Conservation (phyloP, 495 filamentous ascomycete genomes). For the Penicillium fimorum region DNA sequence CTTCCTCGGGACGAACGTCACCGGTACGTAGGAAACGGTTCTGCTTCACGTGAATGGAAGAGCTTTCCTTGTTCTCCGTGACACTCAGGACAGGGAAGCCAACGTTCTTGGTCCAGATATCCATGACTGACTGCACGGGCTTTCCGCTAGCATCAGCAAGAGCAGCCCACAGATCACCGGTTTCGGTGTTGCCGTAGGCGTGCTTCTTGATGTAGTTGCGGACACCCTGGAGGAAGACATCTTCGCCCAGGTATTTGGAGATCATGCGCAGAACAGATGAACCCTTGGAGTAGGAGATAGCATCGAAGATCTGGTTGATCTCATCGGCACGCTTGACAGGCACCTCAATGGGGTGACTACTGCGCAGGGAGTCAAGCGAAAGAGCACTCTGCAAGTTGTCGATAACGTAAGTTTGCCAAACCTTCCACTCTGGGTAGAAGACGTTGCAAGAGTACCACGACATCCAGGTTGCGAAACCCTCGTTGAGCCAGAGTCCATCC, state of each 20-base stretch:
- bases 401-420: constrained; percentile 94
- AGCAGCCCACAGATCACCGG: constrained; percentile 87
- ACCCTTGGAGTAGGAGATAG: constrained; percentile 96
- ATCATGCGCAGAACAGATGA: constrained; percentile 97
- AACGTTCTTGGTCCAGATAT: constrained; percentile 68
- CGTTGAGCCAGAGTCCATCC: constrained; percentile 98
- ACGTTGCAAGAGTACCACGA: constrained; percentile 58
- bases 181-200: constrained; percentile 73
- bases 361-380: constrained; percentile 83
- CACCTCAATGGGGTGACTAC: constrained; percentile 96
- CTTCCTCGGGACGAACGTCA: constrained; percentile 65
- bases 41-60: constrained; percentile 58
- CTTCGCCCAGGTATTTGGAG: constrained; percentile 90
- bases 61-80: constrained; percentile 48
- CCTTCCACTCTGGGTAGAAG: constrained; percentile 98
- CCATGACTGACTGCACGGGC: constrained; percentile 71
- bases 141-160: constrained; percentile 89
- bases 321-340: constrained; percentile 93
- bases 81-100: constrained; percentile 66
- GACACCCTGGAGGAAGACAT: constrained; percentile 90
- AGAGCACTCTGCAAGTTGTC: constrained; percentile 88
- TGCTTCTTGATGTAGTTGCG: constrained; percentile 92
- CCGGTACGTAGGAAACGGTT: constrained; percentile 68
- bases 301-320: constrained; percentile 98
- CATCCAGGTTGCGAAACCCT: constrained; percentile 96